Base-by-base conservation (phyloP, 148 eudicot genomes). In the Vaccinium darrowii region DNA sequence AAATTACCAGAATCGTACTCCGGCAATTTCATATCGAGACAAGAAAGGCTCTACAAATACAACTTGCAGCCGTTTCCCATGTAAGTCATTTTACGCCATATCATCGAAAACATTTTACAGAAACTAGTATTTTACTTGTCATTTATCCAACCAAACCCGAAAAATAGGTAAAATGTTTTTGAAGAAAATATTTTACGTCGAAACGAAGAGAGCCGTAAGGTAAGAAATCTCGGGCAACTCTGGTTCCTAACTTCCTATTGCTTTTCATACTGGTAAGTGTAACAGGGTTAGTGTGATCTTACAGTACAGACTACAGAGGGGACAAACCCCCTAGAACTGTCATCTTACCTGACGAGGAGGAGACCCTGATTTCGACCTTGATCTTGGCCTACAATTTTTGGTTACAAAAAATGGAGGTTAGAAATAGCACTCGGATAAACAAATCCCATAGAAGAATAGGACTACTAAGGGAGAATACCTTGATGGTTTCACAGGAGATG, bases 401-500 rank as follows among this genome's bases (percentile, higher is more conserved):
- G 47, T n/a, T 39, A 60, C 50, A 62, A 23, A 57, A 76, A 81
- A 57, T 43, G 11, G 12, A 72, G 52, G 71, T 54, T 14, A 85
- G 30, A 71, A 33, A 56, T 33, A 14, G 23, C 60, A 69, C 14
- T 51, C 15, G 21, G 6, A 51, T 57, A 50, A 54, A 53, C 67
- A 74, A 49, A 36, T 54, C 27, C 53, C 14, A 39, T n/a, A 8
- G 12, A 15, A 12, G 47, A 39, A 3, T 54, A 57, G 19, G 30
- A 81, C 52, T 57, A 53, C 65, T 13, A 81, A 75, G 49, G 6
- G 23, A 63, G 69, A 23, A 53, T 89, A 94, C 99, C 98, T 94
- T 73, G 93, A 73, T 9, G 91, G 51, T 87, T 91, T 94, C 74
- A 90, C 91, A 85, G 97, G 99, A 67, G 99, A 87, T 67, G 90